Base-by-base conservation (phyloP, 2,329 filamentous ascomycete genomes). In the Fusarium tjaetaba region DNA sequence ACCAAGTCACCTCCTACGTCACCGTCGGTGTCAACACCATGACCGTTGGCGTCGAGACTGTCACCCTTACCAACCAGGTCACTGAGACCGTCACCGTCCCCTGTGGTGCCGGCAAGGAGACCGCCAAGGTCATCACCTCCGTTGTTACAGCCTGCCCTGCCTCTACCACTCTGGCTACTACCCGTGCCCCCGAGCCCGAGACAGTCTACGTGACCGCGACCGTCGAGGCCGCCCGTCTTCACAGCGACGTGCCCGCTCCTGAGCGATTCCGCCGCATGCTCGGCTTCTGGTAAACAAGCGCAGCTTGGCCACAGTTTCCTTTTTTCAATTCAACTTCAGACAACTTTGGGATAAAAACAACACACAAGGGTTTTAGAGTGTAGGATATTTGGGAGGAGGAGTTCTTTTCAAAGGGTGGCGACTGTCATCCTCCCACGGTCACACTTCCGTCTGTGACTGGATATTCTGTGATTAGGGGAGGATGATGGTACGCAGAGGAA, bases 121-220 rank as follows among this genome's bases (percentile, higher is more conserved):
- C 55, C 14, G 61, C 67, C n/a, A 71, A 72, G 51, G 66, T 68
- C 22, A 61, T 76, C 42, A 75, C 68, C 28, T 72, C 72, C 11
- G 51, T 72, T 36, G 48, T 74, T 43, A 68, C 73, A 24, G 57
- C 68, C 16, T 77, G 72, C 59, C 71, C 70, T 28, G 58, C 57
- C 11, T 67, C 72, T 43, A 78, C 73, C 13, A 78, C 75, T 14
- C 61, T 78, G 59, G 73, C 76, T 26, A 75, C 76, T n/a, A 65
- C 65, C 46, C 68, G 71, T 43, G 60, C 43, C 36, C 72, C 60
- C 36, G 65, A 70, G 45, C 71, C 76, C 22, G 76, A 77, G 65
- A 77, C 76, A 15, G 76, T 78, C 24, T 78, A 77, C 28, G 76
- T 77, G 59, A 77, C 76, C 39, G 61, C 67, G n/a, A 74, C 73